These are phyloP conservation scores for Obba rivulosa DNA, from an alignment of 768 basidiomycete genomes.

Conservation along the genomic window DNA sequence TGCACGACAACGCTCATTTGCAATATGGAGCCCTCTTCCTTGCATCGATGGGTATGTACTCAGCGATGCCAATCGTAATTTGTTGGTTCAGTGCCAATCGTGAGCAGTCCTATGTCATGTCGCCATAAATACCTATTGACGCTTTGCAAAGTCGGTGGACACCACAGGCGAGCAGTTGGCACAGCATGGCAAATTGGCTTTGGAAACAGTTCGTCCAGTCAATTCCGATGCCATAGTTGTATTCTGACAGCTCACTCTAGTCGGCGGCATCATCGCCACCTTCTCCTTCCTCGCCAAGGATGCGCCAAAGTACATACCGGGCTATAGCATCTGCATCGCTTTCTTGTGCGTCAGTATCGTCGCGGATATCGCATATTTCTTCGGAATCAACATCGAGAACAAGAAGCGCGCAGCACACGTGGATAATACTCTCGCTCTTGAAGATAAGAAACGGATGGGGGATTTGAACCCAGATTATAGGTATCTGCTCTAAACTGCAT, in stretches of 20 bases:
- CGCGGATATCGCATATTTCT: conserved; percentile 9
- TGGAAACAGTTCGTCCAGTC: conserved; percentile 20
- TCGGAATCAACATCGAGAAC: conserved; percentile 12
- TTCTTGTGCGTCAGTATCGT: conserved; percentile 15
- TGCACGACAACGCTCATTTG: conserved; percentile 15
- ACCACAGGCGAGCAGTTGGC: conserved; percentile 19
- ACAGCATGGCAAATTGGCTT: conserved; percentile 25
- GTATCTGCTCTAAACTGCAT: neutral
- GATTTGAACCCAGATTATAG: conserved; percentile 11
- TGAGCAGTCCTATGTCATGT: neutral
- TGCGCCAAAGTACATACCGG: conserved; percentile 16
- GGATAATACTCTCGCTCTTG: neutral
- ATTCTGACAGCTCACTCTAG: conserved; percentile 2
- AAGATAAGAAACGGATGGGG: conserved; percentile 6
- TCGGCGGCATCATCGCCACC: conserved; percentile 20
- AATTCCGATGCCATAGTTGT: neutral
- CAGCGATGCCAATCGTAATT: conserved; percentile 20
- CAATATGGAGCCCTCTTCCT: conserved; percentile 21
- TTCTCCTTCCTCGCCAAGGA: conserved; percentile 20
- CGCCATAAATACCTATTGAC: neutral
- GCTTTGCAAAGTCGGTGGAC: conserved; percentile 17
- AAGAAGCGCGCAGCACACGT: conserved; percentile 5
- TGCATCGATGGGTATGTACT: conserved; percentile 17
- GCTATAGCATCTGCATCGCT: conserved; percentile 18
- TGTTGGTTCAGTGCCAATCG: conserved; percentile 21